Conservation (phyloP, 1,139 yeast genomes). For the Debaryomyces sp. region DNA sequence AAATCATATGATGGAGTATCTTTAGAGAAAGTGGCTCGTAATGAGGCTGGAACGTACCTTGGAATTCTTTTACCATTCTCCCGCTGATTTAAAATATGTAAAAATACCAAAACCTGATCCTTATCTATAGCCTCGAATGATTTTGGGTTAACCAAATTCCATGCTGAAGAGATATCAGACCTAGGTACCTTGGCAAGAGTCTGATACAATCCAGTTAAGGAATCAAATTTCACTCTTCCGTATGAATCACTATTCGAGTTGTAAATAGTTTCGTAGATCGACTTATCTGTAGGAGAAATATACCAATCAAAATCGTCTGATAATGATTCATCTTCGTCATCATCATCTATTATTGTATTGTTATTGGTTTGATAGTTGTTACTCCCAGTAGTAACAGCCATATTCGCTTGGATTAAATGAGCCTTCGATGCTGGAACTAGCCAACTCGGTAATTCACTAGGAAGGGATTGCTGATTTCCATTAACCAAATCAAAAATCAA, state of each 20-base stretch:
- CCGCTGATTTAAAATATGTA: conserved; percentile 89
- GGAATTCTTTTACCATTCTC: conserved; percentile 89
- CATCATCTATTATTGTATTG: conserved; percentile 47
- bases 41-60: conserved; percentile 88
- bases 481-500: conserved; percentile 88
- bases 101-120: conserved; percentile 86
- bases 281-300: conserved; percentile 83
- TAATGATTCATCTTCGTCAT: conserved; percentile 56
- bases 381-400: conserved; percentile 52
- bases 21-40: conserved; percentile 89
- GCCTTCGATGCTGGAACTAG: conserved; percentile 86
- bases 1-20: conserved; percentile 80
- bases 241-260: conserved; percentile 72
- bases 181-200: conserved; percentile 75
- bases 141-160: conserved; percentile 94
- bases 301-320: conserved; percentile 91
- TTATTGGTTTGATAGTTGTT: conserved; percentile 20
- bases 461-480: conserved; percentile 65
- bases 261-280: conserved; percentile 78
- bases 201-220: conserved; percentile 68
- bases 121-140: conserved; percentile 85
- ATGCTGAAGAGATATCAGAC: conserved; percentile 86
- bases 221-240: conserved; percentile 81
- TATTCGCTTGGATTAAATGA: conserved; percentile 79
- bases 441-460: conserved; percentile 83